phyloP scores from a whole-genome alignment of 345 rosid species.

The Acer yangbiense region DNA sequence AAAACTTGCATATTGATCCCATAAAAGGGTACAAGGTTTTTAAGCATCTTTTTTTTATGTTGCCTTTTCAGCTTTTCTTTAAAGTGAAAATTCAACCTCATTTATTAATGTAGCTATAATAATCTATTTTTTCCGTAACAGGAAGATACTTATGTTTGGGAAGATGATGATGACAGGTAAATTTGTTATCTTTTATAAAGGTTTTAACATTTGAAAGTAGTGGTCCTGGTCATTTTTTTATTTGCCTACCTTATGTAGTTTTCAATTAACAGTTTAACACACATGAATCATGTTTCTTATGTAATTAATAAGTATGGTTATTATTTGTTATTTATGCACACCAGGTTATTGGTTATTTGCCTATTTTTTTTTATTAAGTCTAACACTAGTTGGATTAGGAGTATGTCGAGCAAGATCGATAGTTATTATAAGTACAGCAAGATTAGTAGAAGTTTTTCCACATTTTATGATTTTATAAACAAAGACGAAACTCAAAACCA shows the following conservation, averaged over 20 bases:
- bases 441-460: too few relatives aligned
- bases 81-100: conserved; percentile 3
- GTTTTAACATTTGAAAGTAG: neutral
- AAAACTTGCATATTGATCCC: neutral
- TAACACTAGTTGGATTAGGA: too few relatives aligned
- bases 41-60: neutral
- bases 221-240: neutral
- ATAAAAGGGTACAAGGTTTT: neutral
- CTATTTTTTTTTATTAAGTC: neutral
- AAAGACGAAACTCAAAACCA: too few relatives aligned
- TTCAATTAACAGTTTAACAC: neutral
- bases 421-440: too few relatives aligned
- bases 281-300: neutral
- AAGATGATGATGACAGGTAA: conserved; percentile 91
- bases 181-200: conserved; percentile 6
- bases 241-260: neutral
- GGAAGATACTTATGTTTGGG: conserved; percentile 98
- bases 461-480: too few relatives aligned
- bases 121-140: conserved; percentile 30
- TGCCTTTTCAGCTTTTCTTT: neutral
- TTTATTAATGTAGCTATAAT: conserved; percentile 11
- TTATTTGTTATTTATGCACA: neutral
- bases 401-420: too few relatives aligned
- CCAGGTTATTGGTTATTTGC: neutral
- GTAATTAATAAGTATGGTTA: neutral